Evolutionary conservation across 208 protist species (phyloP), one percentile per base, ranked within the genome.

Genomic region (Leishmania turanica): DNA sequence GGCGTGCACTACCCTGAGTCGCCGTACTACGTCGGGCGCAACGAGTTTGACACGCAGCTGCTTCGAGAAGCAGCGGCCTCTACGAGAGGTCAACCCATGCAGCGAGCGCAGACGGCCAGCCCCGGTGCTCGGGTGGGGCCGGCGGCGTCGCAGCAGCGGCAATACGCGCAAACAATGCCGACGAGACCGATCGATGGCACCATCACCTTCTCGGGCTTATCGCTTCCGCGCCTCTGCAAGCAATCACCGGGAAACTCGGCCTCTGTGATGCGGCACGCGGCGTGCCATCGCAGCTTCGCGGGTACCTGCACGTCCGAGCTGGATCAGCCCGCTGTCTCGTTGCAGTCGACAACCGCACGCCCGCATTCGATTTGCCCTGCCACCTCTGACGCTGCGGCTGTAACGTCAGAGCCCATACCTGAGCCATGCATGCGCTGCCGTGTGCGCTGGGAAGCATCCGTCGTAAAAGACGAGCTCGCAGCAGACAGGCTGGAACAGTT

Each of bases 1-100:
- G 79, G 74, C 37, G 76, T 40, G 49, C 78, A 75, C 54, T 80
- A 74, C 65, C n/a, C 42, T n/a, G 49, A n/a, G 2, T 75, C 49
- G 45, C 83, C 78, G 68, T 76, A 81, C 78, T 76, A 70, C 45
- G 19, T 42, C n/a, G 75, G 78, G 1, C 68, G 64, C 66, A 87
- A 87, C 69, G 74, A 64, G 58, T 83, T 83, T 42, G 78, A 83
- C 68, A 24, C 13, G 27, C 75, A 87, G 70, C 78, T 81, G 42
- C 37, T 24, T 49, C 64, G 70, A 37, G 68, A 70, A 54, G 42
- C 72, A 19, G 40, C 17, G 53, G 17, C 51, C 31, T 56, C 72
- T n/a, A 34, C 31, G n/a, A 17, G 13, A 13, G 53, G 17, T 21
- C 47, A n/a, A 27, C 31, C 53, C 34, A 62, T n/a, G 17, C 19